These are phyloP conservation scores for Erodium moschatum DNA, from an alignment of 441 rosid species.

Conservation along the genomic window DNA sequence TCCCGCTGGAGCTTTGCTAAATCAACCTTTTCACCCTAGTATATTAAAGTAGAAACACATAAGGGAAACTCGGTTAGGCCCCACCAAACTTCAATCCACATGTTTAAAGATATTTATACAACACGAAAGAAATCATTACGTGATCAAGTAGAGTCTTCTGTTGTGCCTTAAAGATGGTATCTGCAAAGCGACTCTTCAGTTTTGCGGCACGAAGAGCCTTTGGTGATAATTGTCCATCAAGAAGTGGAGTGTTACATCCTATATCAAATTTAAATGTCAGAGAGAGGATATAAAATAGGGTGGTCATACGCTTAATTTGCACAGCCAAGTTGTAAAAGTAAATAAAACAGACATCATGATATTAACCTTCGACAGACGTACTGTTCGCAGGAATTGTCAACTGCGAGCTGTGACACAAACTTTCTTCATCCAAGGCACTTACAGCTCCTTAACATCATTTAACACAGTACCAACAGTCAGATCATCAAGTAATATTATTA, in stretches of 20 bases:
- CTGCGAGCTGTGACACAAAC: conserved; percentile 39
- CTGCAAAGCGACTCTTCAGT: conserved; percentile 69
- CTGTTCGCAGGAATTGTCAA: conserved; percentile 26
- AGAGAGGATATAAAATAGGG: not conserved
- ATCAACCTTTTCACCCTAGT: conserved; percentile 61
- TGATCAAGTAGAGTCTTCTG: conserved; percentile 52
- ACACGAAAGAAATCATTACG: conserved; percentile 23
- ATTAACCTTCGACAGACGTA: conserved; percentile 43
- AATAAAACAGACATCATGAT: conserved; percentile 1
- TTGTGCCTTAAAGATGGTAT: conserved; percentile 59
- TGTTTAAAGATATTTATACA: not conserved
- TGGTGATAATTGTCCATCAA: conserved; percentile 50
- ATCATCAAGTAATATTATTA: conserved; percentile 14
- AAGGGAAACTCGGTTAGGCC: not conserved
- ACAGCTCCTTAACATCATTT: conserved; percentile 46
- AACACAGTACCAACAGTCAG: conserved; percentile 25
- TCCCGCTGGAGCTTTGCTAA: conserved; percentile 48
- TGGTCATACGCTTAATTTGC: not conserved
- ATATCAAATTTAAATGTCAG: conserved; percentile 21
- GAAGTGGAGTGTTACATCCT: conserved; percentile 38
- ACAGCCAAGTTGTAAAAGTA: not conserved
- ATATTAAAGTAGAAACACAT: not conserved
- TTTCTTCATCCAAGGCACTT: conserved; percentile 52
- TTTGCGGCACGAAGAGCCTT: conserved; percentile 78
- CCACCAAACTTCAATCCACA: not conserved